Conservation (phyloP, 1,284 basidiomycete species). For the Heterobasidion parviporum region DNA sequence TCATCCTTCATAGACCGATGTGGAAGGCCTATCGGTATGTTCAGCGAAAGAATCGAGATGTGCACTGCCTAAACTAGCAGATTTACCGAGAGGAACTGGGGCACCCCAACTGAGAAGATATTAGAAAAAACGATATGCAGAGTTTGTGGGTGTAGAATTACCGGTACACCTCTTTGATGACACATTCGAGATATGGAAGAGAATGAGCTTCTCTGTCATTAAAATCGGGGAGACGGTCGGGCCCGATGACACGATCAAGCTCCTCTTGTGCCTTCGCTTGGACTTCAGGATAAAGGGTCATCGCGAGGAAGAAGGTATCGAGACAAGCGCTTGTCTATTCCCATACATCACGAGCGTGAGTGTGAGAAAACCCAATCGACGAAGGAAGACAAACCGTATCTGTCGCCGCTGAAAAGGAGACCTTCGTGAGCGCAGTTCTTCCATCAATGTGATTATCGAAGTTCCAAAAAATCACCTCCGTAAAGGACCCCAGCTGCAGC, state of each 20-base stretch:
- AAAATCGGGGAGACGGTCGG: constrained; percentile 19
- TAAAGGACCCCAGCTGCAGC: constrained; percentile 46
- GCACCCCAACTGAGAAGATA: constrained; percentile 8
- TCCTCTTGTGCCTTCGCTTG: constrained; percentile 25
- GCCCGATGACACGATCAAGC: constrained; percentile 24
- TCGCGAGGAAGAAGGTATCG: constrained; percentile 17
- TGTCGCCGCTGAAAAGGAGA: constrained; percentile 18
- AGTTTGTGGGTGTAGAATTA: neutral
- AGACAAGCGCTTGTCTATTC: constrained; percentile 10
- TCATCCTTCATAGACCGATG: constrained; percentile 13
- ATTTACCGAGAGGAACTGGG: constrained; percentile 12
- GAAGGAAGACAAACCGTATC: constrained; percentile 20
- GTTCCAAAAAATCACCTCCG: constrained; percentile 24
- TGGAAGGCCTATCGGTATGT: constrained; percentile 6
- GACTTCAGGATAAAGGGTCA: constrained; percentile 22
- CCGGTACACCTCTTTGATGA: constrained; percentile 19
- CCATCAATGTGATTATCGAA: constrained; percentile 3
- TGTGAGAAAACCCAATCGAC: neutral
- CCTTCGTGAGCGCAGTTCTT: neutral
- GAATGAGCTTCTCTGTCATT: constrained; percentile 17
- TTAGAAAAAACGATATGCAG: neutral
- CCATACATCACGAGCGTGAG: constrained; percentile 1
- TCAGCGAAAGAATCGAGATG: neutral
- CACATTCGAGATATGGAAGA: constrained; percentile 24
- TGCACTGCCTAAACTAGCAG: neutral